These are phyloP conservation scores for Fusarium sp. DNA, from an alignment of 2,329 filamentous ascomycete species.

Conservation along the genomic window DNA sequence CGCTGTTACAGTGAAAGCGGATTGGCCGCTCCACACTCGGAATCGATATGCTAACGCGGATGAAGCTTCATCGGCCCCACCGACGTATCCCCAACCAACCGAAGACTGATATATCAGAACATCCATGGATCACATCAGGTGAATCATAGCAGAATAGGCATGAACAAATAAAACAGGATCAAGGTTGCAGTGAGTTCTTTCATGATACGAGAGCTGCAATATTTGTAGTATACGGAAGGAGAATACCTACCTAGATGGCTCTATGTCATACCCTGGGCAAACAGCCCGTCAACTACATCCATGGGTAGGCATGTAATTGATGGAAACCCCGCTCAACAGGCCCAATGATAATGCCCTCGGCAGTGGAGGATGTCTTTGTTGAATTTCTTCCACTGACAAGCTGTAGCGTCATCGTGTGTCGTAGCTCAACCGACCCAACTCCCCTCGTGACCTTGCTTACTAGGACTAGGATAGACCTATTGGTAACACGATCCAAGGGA, in stretches of 20 bases:
- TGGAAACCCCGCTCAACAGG: conserved; percentile 19
- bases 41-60: conserved; percentile 33
- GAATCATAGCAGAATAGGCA: conserved; percentile 19
- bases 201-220: not conserved
- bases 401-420: conserved; percentile 32
- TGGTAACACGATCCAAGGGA: conserved; percentile 24
- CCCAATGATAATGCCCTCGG: conserved; percentile 13
- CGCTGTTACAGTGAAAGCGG: conserved; percentile 43
- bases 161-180: conserved; percentile 10
- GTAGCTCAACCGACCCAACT: conserved; percentile 18
- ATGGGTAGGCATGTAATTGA: not conserved
- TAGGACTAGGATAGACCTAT: conserved; percentile 13
- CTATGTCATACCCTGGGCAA: not conserved
- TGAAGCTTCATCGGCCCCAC: conserved; percentile 40
- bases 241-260: not conserved
- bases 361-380: conserved; percentile 4
- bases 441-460: conserved; percentile 24
- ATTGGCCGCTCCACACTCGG: conserved; percentile 42
- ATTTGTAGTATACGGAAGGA: not conserved
- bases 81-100: conserved; percentile 36
- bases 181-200: not conserved
- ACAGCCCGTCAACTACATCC: not conserved
- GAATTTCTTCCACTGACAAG: conserved; percentile 5
- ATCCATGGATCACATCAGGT: conserved; percentile 42
- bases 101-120: conserved; percentile 29